A percentile compares a stretch with the other conserved stretches of the same genome.
Evolutionary conservation across 2,329 filamentous ascomycete genomes (phyloP).

Genomic region (Epichloe glyceriae): DNA sequence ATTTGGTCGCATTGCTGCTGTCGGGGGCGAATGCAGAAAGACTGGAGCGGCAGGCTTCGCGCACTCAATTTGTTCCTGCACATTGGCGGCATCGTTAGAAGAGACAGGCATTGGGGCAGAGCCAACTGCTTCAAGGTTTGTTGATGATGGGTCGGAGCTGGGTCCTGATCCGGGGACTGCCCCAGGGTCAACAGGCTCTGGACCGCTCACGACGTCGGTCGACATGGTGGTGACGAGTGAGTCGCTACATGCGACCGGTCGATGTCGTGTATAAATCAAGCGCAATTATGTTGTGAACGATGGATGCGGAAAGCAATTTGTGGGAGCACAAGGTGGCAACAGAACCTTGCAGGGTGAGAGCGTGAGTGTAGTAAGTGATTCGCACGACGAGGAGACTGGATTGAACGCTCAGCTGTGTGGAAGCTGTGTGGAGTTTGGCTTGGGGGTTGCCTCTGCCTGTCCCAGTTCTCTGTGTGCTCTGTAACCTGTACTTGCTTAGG

Average conservation of each 20-base stretch:
- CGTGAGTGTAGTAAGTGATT: slow-evolving; percentile 1
- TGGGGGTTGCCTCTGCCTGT: too few species aligned
- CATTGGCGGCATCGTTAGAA: slow-evolving; percentile 15
- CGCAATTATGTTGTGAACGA: neutral
- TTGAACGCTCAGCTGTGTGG: neutral
- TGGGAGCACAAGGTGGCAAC: slow-evolving; percentile 4
- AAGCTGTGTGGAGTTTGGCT: neutral
- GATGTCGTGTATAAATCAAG: slow-evolving; percentile 15
- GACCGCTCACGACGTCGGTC: slow-evolving; percentile 39
- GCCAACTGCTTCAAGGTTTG: slow-evolving; percentile 4
- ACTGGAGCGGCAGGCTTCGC: slow-evolving; percentile 24
- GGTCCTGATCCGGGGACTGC: slow-evolving; percentile 6
- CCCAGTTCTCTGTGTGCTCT: neutral
- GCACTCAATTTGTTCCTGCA: slow-evolving; percentile 19
- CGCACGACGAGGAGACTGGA: slow-evolving; percentile 4
- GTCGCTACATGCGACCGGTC: slow-evolving; percentile 23
- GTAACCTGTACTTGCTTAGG: neutral
- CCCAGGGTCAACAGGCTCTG: slow-evolving; percentile 20
- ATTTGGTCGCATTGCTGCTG: slow-evolving; percentile 46
- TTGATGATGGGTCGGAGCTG: slow-evolving; percentile 15
- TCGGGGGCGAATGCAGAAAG: slow-evolving; percentile 50
- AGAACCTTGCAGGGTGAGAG: slow-evolving; percentile 4
- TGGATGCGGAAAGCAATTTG: neutral
- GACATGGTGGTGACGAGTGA: slow-evolving; percentile 35
- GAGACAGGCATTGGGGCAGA: slow-evolving; percentile 10